Base-by-base conservation (phyloP, 202 grass and related monocot genomes). In the Musa balbisiana region DNA sequence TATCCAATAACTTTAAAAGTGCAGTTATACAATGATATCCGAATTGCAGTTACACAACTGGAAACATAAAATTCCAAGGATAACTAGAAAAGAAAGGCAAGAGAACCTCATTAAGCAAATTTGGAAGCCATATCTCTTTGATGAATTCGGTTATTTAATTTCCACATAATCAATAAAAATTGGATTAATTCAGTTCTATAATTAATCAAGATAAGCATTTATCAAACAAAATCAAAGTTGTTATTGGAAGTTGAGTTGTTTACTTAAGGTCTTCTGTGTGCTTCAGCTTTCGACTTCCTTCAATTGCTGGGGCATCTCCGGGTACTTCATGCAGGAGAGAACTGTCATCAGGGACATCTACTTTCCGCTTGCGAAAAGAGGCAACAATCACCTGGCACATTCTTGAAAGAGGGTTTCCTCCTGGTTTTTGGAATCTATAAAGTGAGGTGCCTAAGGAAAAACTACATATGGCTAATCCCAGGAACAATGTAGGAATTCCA, bases 361-460 rank as follows among this genome's bases (percentile, higher is more conserved):
- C n/a, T 1, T 70, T 49, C 66, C 67, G 50, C 13, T 70, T 70
- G 1, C 67, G 33, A n/a, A 70, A 6, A n/a, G 67, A 70, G 5
- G 67, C 67, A 70, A 50, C 67, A 70, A 70, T 19, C n/a, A 70
- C 67, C 67, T 70, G 67, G 27, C 67, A 70, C 16, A 70, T 19
- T 50, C 67, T 70, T 70, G 14, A 1, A 51, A 70, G 67, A 70
- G 67, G 67, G 67, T 29, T 70, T 70, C 67, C 67, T n/a, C 67
- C 67, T 9, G 67, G 67, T 70, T 50, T 49, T 9, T 51, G 67
- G 49, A 70, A 50, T 70, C 67, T 70, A 49, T 70, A 70, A 70
- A 10, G 15, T 70, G 14, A 14, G 5, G 67, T 50, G 23, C 67
- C 67, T 3, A 50, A 51, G 27, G 50, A 70, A 50, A 70, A 70